A percentile compares a stretch with the other conserved stretches of the same genome.
phyloP scores from a whole-genome alignment of 176 grass and related monocot species.

The Oryza glaberrima region DNA sequence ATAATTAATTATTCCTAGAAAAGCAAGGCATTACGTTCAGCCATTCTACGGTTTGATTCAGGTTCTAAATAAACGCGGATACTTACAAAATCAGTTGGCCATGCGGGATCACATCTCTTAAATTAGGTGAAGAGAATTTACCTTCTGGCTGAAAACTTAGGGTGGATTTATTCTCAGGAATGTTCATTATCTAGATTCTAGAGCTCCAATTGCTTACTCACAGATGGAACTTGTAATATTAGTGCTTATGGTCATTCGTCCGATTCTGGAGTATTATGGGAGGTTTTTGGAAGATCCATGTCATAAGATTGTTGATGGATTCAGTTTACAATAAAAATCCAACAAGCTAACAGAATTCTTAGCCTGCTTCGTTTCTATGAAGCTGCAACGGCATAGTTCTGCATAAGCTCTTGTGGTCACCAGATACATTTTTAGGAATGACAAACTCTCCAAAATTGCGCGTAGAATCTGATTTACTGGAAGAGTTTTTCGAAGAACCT shows the following conservation, averaged over 20 bases:
- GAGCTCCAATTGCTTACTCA: constrained; percentile 40
- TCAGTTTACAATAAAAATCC: constrained; percentile 31
- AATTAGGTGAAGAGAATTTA: constrained; percentile 34
- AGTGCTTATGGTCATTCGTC: constrained; percentile 40
- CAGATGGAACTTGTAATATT: constrained; percentile 36
- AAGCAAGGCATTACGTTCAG: no score
- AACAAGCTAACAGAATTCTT: background rate
- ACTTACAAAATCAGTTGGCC: no score
- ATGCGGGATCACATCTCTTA: no score
- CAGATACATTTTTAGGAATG: no score
- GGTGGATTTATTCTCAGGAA: constrained; percentile 44
- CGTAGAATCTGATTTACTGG: no score
- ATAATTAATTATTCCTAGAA: no score
- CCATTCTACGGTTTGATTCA: no score
- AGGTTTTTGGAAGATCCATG: constrained; percentile 27
- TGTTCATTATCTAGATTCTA: constrained; percentile 38
- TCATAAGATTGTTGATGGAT: constrained; percentile 26
- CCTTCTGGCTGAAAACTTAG: constrained; percentile 33
- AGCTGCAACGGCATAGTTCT: background rate
- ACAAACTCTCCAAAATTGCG: no score
- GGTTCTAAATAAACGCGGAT: no score
- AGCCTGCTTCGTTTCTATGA: background rate
- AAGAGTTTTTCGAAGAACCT: no score
- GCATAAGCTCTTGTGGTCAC: no score
- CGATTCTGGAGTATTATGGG: constrained; percentile 27